Evolutionary conservation across 2,329 filamentous ascomycete genomes (phyloP).

Genomic region (Botrytis pseudocinerea): DNA sequence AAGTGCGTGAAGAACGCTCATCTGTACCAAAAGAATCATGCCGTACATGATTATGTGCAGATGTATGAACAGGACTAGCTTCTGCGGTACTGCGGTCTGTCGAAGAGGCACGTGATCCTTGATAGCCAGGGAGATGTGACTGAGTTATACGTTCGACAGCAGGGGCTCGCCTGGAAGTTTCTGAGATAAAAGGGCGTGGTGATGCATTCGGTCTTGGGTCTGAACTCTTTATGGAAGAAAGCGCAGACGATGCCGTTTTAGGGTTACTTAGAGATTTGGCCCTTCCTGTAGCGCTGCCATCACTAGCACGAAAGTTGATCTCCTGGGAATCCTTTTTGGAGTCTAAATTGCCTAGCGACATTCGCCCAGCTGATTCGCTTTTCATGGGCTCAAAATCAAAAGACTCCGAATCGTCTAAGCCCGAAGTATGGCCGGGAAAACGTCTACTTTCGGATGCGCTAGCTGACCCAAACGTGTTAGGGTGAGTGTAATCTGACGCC

Average conservation of each 20-base stretch:
- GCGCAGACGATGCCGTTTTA: constrained; percentile 37
- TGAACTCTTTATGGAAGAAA: constrained; percentile 37
- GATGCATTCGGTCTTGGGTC: constrained; percentile 39
- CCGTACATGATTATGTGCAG: constrained; percentile 58
- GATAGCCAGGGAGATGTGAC: constrained; percentile 48
- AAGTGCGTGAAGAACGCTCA: constrained; percentile 42
- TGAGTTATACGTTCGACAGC: constrained; percentile 45
- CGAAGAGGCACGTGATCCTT: constrained; percentile 58
- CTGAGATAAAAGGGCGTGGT: constrained; percentile 30
- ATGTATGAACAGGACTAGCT: constrained; percentile 57
- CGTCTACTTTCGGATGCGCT: constrained; percentile 28
- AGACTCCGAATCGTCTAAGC: constrained; percentile 31
- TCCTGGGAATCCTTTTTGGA: constrained; percentile 18
- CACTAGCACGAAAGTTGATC: constrained; percentile 29
- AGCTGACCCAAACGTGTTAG: constrained; percentile 28
- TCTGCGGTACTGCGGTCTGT: constrained; percentile 58
- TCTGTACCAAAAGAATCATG: constrained; percentile 57
- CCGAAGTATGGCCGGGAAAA: constrained; percentile 23
- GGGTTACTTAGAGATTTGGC: constrained; percentile 37
- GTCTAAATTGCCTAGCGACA: constrained; percentile 20
- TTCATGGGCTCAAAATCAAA: constrained; percentile 29
- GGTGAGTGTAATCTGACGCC: constrained; percentile 24
- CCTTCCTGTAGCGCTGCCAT: constrained; percentile 31
- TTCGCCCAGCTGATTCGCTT: constrained; percentile 14
- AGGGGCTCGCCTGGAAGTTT: constrained; percentile 41